Percentiles rank a stretch among this genome's conserved stretches.
Evolutionary conservation across 306 rosid species (phyloP).

Genomic region (Urtica urens): DNA sequence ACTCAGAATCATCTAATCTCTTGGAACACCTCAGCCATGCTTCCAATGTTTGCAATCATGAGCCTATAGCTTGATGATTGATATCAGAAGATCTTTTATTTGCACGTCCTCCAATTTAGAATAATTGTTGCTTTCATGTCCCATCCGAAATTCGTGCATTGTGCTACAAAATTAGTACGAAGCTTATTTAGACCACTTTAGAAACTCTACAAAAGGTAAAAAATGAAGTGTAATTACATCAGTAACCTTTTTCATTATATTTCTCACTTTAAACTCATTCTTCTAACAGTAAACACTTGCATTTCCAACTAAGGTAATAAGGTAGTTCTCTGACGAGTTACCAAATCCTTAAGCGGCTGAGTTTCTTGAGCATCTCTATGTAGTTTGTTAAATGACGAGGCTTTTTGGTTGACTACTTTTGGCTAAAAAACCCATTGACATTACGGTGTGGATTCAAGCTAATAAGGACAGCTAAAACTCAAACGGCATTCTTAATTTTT

Average conservation of each 20-base stretch:
- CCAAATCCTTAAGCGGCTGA: too few species aligned
- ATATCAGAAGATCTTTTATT: conserved; percentile 1
- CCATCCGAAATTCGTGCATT: not conserved
- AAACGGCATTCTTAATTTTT: not conserved
- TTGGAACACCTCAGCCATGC: conserved; percentile 2
- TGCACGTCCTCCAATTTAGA: conserved; percentile 10
- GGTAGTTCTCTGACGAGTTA: not conserved
- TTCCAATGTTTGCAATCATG: conserved; percentile 8
- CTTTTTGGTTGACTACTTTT: not conserved
- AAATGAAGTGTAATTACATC: not conserved
- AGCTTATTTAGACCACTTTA: not conserved
- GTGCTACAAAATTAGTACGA: not conserved
- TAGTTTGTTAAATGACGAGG: too few species aligned
- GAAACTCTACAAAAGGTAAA: not conserved
- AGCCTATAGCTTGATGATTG: conserved; percentile 4
- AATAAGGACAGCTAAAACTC: not conserved
- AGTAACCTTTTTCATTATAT: not conserved
- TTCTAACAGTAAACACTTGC: too few species aligned
- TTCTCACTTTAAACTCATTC: not conserved
- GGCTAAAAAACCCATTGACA: not conserved
- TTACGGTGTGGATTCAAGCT: not conserved
- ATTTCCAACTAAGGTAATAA: not conserved
- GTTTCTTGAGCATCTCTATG: too few species aligned
- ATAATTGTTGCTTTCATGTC: not conserved
- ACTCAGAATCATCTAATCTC: not conserved